Evolutionary conservation across 2,329 filamentous ascomycete species (phyloP).

Genomic region (Exophiala sp.): DNA sequence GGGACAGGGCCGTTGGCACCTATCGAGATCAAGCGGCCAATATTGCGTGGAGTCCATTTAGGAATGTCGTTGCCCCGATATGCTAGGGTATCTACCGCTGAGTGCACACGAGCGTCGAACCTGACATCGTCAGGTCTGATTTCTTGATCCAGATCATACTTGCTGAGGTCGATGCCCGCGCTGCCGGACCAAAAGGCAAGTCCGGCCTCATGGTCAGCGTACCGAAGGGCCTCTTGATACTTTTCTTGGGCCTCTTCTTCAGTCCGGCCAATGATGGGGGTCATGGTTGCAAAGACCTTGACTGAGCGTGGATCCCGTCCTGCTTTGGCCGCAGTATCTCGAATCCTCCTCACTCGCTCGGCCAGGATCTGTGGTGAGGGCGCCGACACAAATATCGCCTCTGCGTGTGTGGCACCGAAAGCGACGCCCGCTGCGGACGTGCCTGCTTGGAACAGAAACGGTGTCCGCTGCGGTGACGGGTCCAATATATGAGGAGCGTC

Average conservation of each 20-base stretch:
- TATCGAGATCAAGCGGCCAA: slow-evolving; percentile 36
- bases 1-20: slow-evolving; percentile 61
- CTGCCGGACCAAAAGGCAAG: slow-evolving; percentile 53
- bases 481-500: slow-evolving; percentile 46
- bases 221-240: slow-evolving; percentile 46
- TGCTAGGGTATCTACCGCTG: slow-evolving; percentile 47
- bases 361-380: slow-evolving; percentile 47
- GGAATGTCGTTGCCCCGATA: slow-evolving; percentile 44
- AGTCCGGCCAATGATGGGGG: slow-evolving; percentile 47
- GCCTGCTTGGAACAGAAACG: slow-evolving; percentile 55
- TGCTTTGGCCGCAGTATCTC: slow-evolving; percentile 45
- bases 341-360: slow-evolving; percentile 50
- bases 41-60: slow-evolving; percentile 34
- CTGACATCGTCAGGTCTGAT: slow-evolving; percentile 50
- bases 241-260: slow-evolving; percentile 52
- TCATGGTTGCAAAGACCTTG: slow-evolving; percentile 52
- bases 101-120: slow-evolving; percentile 48
- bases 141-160: slow-evolving; percentile 53
- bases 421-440: slow-evolving; percentile 53
- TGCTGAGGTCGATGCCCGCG: slow-evolving; percentile 57
- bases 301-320: slow-evolving; percentile 53
- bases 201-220: slow-evolving; percentile 50
- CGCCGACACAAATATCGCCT: slow-evolving; percentile 55
- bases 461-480: slow-evolving; percentile 53
- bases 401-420: slow-evolving; percentile 55